Evolutionary conservation across 345 rosid genomes (phyloP), one percentile per base, ranked within the genome.

Genomic region (Eucalyptus pauciflora): DNA sequence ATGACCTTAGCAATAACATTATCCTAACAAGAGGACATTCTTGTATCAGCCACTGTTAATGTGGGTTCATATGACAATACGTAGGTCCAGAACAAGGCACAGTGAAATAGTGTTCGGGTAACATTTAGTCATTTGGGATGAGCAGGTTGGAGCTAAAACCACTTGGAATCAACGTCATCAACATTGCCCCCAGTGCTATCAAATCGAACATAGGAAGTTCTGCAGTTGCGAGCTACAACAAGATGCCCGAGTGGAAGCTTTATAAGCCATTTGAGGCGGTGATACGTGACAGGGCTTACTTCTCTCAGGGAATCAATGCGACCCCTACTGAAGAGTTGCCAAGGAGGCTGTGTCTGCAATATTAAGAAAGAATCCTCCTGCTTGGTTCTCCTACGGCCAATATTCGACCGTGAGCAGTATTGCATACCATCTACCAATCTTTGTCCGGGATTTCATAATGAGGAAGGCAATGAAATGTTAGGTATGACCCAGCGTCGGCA

Each of bases 311-410:
- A 91, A 48, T 46, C 80, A 94, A 88, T 89, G 91, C 96, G 48
- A 96, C 98, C 85, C 96, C 99, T n/a, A 81, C 96, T 0, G 98
- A 96, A 50, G 94, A 93, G 90, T 97, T 86, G 98, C 99, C 12
- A 94, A 86, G 89, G 91, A 92, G 85, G 96, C 97, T 2, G 99
- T 95, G 29, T 95, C 95, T 2, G 89, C 87, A 3, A 92, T 96
- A 87, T 92, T 95, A 12, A 95, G 92, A 92, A 91, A 92, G 89
- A 93, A 94, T 45, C 98, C 99, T 2, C 97, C 98, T 0, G 92
- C 97, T 85, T 97, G 99, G 99, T 96, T 95, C 92, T 90, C 96
- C 37, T 88, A 92, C 5, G 99, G 99, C 50, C 92, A 88, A 10
- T 94, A 89, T 92, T 96, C 98, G 13, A 96, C 96, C 1, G 5